Evolutionary conservation across 306 rosid genomes (phyloP), one percentile per base, ranked within the genome.

Genomic region (Leucaena leucocephala): DNA sequence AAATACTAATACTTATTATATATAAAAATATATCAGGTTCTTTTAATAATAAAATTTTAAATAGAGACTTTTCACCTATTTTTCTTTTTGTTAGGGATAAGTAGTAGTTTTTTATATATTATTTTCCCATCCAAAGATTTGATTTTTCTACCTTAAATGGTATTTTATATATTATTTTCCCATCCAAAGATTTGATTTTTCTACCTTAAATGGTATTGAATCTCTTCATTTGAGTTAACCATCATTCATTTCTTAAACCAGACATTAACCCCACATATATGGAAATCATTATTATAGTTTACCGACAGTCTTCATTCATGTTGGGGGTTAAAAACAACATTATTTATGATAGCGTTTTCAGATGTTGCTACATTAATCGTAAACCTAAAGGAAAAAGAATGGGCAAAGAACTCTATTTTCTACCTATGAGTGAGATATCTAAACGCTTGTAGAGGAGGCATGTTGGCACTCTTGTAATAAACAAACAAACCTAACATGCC

Each of bases 401-500:
- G 78, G 78, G 75, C 82, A 80, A 62, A 44, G 81, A 82, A 77
- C 59, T 65, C 62, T 78, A 78, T 65, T 80, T 76, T 78, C 68
- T 44, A 71, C 83, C 74, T 75, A 77, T 83, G 45, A 85, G 75
- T 80, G 76, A 75, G 61, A 75, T 71, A 75, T 69, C 66, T 62
- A 34, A 71, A 72, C 33, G 62, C 42, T 74, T 22, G 22, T 49
- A 21, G 76, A 85, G 42, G 78, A 62, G 86, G 54, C 76, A 59
- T 78, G 74, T 77, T 82, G 71, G 79, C 78, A 77, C 76, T 86
- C 75, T 48, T 77, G 46, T 43, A 44, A 54, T 79, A 68, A 81
- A 27, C 42, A 80, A 84, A 27, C 27, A 27, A 88, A 88, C 81
- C 68, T 76, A 67, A 74, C 81, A 78, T 55, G 68, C 82, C 72